Conservation (phyloP, 306 rosid species). For the Castanospermum australe region DNA sequence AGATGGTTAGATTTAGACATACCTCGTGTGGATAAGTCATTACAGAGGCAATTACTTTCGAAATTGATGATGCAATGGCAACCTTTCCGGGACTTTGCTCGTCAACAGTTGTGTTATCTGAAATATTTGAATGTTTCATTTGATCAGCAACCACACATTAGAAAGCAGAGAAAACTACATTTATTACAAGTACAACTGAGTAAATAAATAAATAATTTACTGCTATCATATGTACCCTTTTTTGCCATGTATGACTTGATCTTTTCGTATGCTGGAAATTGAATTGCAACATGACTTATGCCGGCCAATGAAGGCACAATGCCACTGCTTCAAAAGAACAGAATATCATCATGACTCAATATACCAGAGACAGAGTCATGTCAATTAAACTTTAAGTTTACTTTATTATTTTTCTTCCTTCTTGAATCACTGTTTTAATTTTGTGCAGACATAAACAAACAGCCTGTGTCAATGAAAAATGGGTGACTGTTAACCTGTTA, state of each 20-base stretch:
- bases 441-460: too few relatives aligned
- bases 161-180: neutral
- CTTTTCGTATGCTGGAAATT: conserved; percentile 86
- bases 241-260: conserved; percentile 71
- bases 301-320: conserved; percentile 90
- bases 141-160: conserved; percentile 21
- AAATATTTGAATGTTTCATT: conserved; percentile 22
- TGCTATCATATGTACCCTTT: conserved; percentile 47
- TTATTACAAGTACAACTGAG: neutral
- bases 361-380: too few relatives aligned
- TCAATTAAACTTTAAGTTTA: neutral
- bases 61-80: conserved; percentile 75
- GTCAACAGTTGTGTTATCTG: conserved; percentile 79
- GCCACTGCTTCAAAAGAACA: conserved; percentile 69
- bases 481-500: neutral
- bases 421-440: neutral
- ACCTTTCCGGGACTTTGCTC: conserved; percentile 62
- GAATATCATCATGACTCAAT: conserved; percentile 23
- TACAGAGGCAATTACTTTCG: conserved; percentile 80
- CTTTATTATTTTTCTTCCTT: neutral
- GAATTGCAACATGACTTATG: conserved; percentile 95
- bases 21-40: conserved; percentile 94
- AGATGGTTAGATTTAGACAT: conserved; percentile 23
- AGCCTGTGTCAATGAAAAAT: neutral
- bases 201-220: conserved; percentile 10